Evolutionary conservation across 1,284 basidiomycete species (phyloP), one percentile per base, ranked within the genome.

Genomic region (Termitomyces sp.): DNA sequence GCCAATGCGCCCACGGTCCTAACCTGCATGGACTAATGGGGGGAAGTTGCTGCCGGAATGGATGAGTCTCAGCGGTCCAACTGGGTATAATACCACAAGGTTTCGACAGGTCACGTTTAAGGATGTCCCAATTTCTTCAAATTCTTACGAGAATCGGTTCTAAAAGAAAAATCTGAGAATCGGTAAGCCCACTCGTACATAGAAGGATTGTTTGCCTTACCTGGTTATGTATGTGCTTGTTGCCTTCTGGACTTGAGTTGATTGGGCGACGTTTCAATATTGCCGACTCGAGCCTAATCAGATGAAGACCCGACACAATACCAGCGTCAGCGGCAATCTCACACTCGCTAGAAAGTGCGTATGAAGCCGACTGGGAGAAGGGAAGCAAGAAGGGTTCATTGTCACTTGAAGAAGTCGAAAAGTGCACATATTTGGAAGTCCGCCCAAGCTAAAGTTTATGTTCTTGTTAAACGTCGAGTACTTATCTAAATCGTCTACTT

Each of bases 21-120:
- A 10, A 9, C 42, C 15, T 28, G 40, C 39, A 49, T 54, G 19
- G 13, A 41, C 17, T 34, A 42, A 50, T 53, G 50, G 46, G 45
- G 39, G 45, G 39, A 33, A 49, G n/a, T 38, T 31, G 34, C 46
- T 58, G 48, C 47, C 53, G 43, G 48, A 39, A 52, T 55, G 39
- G 43, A 55, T 52, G 38, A 50, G 57, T 55, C 53, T 55, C 57
- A 55, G 48, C 6, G 28, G 19, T 50, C 53, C 40, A 46, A 53
- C 39, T 48, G 54, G 47, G 43, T 53, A 44, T 51, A 50, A 46
- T 46, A n/a, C 42, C 45, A 42, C 50, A 44, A 6, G 46, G 28
- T 13, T 6, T 24, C 48, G 54, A 55, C 50, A 55, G 49, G 49
- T 51, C 42, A 51, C 34, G 46, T 45, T 34, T 36, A 40, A 13